Evolutionary conservation across 495 filamentous ascomycete genomes (phyloP).

Genomic region (Neurospora hispaniola): DNA sequence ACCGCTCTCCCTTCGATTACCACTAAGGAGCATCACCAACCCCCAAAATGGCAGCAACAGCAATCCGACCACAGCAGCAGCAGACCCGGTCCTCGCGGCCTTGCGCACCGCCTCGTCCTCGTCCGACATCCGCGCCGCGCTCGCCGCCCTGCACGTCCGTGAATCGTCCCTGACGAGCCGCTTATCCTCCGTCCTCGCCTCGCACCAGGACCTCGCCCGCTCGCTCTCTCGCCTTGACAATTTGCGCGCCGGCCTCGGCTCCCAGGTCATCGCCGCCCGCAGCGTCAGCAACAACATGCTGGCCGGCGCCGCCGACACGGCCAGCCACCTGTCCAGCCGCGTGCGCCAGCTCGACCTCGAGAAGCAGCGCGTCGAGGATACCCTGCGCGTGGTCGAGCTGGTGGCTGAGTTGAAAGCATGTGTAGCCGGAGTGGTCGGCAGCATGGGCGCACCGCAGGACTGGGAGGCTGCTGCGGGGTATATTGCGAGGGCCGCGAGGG

Average conservation of each 20-base stretch:
- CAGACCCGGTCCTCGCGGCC: constrained; percentile 18
- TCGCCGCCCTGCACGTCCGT: constrained; percentile 61
- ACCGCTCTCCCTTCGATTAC: not conserved
- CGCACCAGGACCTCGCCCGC: constrained; percentile 73
- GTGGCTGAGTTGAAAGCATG: constrained; percentile 94
- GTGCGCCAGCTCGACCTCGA: constrained; percentile 82
- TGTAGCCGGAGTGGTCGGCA: constrained; percentile 86
- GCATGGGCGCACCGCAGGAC: constrained; percentile 95
- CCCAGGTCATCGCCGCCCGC: constrained; percentile 76
- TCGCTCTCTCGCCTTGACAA: constrained; percentile 82
- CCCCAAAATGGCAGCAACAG: not conserved
- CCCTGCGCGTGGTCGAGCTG: constrained; percentile 86
- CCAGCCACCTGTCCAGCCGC: constrained; percentile 72
- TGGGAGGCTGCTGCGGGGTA: constrained; percentile 96
- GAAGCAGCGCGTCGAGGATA: constrained; percentile 80
- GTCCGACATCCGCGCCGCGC: constrained; percentile 64
- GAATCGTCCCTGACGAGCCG: constrained; percentile 64
- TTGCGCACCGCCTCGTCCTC: constrained; percentile 63
- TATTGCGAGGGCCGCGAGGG: constrained; percentile 66
- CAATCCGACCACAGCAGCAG: not conserved
- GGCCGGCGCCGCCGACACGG: constrained; percentile 70
- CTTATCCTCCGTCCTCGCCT: constrained; percentile 63
- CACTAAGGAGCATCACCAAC: constrained; percentile 1
- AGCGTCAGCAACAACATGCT: constrained; percentile 82
- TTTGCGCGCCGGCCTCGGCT: constrained; percentile 75